These are phyloP conservation scores for Fonsecaea erecta DNA, from an alignment of 2,329 filamentous ascomycete genomes.

Conservation along the genomic window DNA sequence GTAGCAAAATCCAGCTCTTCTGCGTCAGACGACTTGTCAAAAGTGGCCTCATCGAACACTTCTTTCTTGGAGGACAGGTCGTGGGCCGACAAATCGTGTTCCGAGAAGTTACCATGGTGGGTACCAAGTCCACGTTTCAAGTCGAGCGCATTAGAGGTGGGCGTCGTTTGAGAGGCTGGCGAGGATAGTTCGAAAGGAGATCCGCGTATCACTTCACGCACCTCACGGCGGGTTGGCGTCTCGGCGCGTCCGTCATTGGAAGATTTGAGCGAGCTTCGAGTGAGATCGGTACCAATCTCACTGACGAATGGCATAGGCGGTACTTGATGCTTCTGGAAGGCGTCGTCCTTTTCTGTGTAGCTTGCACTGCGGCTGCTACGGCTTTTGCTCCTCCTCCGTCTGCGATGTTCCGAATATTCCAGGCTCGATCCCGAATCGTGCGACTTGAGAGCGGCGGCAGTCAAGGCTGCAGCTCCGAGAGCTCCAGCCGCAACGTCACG, in stretches of 20 bases:
- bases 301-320: constrained; percentile 89
- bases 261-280: constrained; percentile 83
- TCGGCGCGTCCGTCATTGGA: constrained; percentile 75
- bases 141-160: constrained; percentile 54
- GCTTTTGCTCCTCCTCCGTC: constrained; percentile 56
- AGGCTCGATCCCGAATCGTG: constrained; percentile 68
- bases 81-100: constrained; percentile 53
- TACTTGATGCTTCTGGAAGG: constrained; percentile 60
- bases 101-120: constrained; percentile 65
- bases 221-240: constrained; percentile 67
- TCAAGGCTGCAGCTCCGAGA: constrained; percentile 62
- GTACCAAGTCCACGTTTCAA: constrained; percentile 66
- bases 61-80: constrained; percentile 45
- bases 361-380: constrained; percentile 57
- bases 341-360: constrained; percentile 58
- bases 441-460: constrained; percentile 65
- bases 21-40: constrained; percentile 49
- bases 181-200: constrained; percentile 60
- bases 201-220: constrained; percentile 68
- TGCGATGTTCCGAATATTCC: constrained; percentile 46
- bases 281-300: constrained; percentile 84
- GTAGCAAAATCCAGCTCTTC: constrained; percentile 38
- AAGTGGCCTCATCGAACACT: constrained; percentile 55
- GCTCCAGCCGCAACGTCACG: constrained; percentile 62
- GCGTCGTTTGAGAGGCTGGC: constrained; percentile 62